A percentile compares a stretch with the other conserved stretches of the same genome.
These are phyloP conservation scores for Yamadazyma kanchanaburiensis DNA, from an alignment of 1,139 yeast genomes.

Conservation along the genomic window DNA sequence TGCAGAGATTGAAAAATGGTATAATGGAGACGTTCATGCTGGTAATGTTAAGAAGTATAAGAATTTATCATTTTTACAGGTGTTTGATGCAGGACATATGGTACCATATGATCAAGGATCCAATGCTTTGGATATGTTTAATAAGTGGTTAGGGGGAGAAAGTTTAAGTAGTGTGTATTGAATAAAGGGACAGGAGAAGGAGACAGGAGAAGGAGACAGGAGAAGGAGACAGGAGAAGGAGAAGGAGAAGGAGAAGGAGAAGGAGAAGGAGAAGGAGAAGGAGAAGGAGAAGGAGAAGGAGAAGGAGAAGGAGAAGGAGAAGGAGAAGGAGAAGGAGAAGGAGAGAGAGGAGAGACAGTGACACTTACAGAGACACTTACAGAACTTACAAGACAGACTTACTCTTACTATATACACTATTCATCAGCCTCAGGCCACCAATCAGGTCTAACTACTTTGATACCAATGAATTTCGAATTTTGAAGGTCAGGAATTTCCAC, in stretches of 20 bases:
- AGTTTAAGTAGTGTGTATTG: too few species aligned
- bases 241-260: too few species aligned
- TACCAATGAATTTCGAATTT: conserved; percentile 26
- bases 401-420: conserved; percentile 1
- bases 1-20: conserved; percentile 37
- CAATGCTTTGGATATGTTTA: conserved; percentile 69
- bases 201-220: too few species aligned
- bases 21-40: conserved; percentile 43
- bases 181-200: too few species aligned
- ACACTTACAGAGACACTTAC: background rate
- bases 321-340: too few species aligned
- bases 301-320: too few species aligned
- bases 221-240: too few species aligned
- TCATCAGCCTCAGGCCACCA: conserved; percentile 58
- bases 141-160: conserved; percentile 56
- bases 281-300: too few species aligned
- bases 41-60: conserved; percentile 57
- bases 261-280: too few species aligned
- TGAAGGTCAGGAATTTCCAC: conserved; percentile 26
- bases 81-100: conserved; percentile 70
- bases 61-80: conserved; percentile 56
- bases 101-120: conserved; percentile 80
- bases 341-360: too few species aligned
- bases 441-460: conserved; percentile 53
- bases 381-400: background rate